phyloP scores from a whole-genome alignment of 352 stramenopile genomes.

The Blastocystis sp. region DNA sequence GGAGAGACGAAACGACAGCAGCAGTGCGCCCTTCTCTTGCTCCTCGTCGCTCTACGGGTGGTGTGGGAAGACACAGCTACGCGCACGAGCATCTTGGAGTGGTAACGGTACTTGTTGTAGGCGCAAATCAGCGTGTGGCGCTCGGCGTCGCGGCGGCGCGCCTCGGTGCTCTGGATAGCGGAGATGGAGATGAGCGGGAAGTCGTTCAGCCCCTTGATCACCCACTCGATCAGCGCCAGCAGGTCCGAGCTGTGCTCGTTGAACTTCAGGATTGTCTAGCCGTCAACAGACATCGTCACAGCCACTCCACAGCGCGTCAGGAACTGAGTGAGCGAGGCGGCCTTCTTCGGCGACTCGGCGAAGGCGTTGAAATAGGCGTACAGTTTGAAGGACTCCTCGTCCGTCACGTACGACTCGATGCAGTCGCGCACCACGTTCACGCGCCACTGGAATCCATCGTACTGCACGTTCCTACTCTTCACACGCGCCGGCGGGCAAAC shows the following conservation, averaged over 20 bases:
- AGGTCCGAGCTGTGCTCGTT: slow-evolving; percentile 63
- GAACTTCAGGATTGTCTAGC: slow-evolving; percentile 59
- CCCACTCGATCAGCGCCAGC: slow-evolving; percentile 61
- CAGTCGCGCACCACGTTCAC: slow-evolving; percentile 67
- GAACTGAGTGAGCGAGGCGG: slow-evolving; percentile 28
- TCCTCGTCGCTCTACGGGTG: slow-evolving; percentile 4
- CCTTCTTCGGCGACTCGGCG: slow-evolving; percentile 11
- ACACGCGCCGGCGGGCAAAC: neutral
- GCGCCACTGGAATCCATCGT: slow-evolving; percentile 68
- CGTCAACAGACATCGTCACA: neutral
- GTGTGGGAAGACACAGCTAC: neutral
- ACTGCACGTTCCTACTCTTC: slow-evolving; percentile 51
- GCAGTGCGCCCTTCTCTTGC: slow-evolving; percentile 50
- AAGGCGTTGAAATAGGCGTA: slow-evolving; percentile 63
- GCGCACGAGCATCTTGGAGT: neutral
- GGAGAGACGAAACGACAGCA: slow-evolving; percentile 58
- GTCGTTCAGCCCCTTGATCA: slow-evolving; percentile 65
- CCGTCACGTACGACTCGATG: slow-evolving; percentile 57
- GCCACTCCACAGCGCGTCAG: slow-evolving; percentile 20
- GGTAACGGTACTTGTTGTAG: slow-evolving; percentile 66
- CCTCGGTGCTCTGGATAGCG: slow-evolving; percentile 43
- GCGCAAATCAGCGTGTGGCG: slow-evolving; percentile 62
- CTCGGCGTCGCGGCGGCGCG: slow-evolving; percentile 51
- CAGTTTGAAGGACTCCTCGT: slow-evolving; percentile 28
- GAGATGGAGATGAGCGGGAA: slow-evolving; percentile 63